phyloP scores from a whole-genome alignment of 495 filamentous ascomycete species.

The Neurospora sp. region DNA sequence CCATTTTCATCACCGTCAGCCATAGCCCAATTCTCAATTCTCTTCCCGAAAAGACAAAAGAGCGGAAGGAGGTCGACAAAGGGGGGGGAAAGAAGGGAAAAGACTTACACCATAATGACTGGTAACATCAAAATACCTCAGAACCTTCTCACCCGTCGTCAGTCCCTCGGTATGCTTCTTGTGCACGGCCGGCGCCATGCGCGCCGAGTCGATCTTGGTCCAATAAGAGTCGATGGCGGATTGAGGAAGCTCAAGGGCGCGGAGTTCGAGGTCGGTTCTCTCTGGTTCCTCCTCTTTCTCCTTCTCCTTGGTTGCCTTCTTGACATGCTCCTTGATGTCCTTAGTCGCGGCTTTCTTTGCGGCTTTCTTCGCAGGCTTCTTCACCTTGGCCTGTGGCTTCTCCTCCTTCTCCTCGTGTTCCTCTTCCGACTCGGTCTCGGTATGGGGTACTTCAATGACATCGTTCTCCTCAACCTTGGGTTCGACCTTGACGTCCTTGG shows the following conservation, averaged over 20 bases:
- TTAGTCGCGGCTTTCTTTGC: constrained; percentile 20
- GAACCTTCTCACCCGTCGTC: constrained; percentile 66
- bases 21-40: not conserved
- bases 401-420: not conserved
- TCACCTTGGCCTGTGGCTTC: constrained; percentile 6
- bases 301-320: not conserved
- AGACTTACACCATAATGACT: constrained; percentile 77
- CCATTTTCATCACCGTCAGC: not conserved
- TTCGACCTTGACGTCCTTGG: not conserved
- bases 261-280: constrained; percentile 32
- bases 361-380: constrained; percentile 29
- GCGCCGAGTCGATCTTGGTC: constrained; percentile 50
- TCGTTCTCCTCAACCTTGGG: not conserved
- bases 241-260: constrained; percentile 48
- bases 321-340: constrained; percentile 5
- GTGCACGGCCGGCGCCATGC: constrained; percentile 49
- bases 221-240: constrained; percentile 64
- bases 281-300: constrained; percentile 4
- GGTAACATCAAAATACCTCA: constrained; percentile 81
- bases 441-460: not conserved
- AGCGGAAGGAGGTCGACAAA: not conserved
- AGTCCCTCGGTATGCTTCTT: constrained; percentile 49
- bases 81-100: not conserved
- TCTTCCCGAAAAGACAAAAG: not conserved
- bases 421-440: constrained; percentile 6